These are phyloP conservation scores for Mollisiaceae sp. DNA, from an alignment of 2,329 filamentous ascomycete species.

Conservation along the genomic window DNA sequence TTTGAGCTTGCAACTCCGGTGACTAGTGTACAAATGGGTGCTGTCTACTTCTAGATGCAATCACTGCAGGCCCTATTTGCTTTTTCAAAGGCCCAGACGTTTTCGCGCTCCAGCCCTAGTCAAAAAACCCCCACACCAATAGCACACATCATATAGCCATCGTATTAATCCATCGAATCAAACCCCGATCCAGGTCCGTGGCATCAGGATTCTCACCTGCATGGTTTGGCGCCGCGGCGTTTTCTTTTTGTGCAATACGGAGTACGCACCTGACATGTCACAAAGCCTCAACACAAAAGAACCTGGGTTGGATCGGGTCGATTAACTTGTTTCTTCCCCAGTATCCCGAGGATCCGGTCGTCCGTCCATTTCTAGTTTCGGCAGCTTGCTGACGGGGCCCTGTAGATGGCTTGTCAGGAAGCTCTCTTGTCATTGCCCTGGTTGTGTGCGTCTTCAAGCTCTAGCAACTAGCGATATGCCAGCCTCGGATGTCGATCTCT, in stretches of 20 bases:
- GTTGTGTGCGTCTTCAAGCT: neutral
- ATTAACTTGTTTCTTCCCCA: neutral
- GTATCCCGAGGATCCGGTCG: neutral
- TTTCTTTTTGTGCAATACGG: neutral
- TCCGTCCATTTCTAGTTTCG: neutral
- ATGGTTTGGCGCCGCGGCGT: neutral
- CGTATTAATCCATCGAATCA: neutral
- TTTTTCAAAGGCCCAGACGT: conserved; percentile 1
- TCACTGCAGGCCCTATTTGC: neutral
- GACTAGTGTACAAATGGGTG: no score
- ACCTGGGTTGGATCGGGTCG: neutral
- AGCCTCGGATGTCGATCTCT: conserved; percentile 1
- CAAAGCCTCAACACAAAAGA: neutral
- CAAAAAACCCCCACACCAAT: neutral
- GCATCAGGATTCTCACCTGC: conserved; percentile 9
- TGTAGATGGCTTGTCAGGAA: neutral
- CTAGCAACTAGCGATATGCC: neutral
- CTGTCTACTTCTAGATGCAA: no score
- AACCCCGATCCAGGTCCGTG: neutral
- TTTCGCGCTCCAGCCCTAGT: neutral
- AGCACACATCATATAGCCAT: neutral
- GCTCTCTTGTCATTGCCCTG: neutral
- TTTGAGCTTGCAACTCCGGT: no score
- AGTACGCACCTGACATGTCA: conserved; percentile 6
- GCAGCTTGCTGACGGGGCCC: neutral